phyloP scores from a whole-genome alignment of 2,329 filamentous ascomycete genomes.

The Fusarium clavum region DNA sequence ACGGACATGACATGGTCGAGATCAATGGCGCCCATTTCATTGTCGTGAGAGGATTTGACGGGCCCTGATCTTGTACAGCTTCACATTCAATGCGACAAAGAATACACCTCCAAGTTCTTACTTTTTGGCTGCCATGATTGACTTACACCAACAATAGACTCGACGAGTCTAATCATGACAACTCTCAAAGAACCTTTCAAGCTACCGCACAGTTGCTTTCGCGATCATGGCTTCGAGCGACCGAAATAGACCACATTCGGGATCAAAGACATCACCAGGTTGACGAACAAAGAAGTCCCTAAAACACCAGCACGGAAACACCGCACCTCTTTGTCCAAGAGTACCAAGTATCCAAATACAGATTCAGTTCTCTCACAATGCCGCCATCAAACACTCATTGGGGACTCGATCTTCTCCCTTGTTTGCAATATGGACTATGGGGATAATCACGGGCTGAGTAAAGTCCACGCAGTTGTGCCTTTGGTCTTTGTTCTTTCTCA shows the following conservation, averaged over 20 bases:
- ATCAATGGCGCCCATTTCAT: slow-evolving; percentile 22
- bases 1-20: slow-evolving; percentile 22
- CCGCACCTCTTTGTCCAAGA: slow-evolving; percentile 26
- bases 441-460: neutral
- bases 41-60: neutral
- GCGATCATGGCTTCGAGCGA: slow-evolving; percentile 1
- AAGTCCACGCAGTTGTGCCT: neutral
- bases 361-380: slow-evolving; percentile 30
- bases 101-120: neutral
- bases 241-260: slow-evolving; percentile 20
- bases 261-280: neutral
- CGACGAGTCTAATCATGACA: slow-evolving; percentile 12
- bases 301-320: slow-evolving; percentile 19
- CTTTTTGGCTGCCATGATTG: slow-evolving; percentile 12
- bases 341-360: slow-evolving; percentile 11
- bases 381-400: slow-evolving; percentile 12
- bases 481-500: slow-evolving; percentile 35
- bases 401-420: neutral
- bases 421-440: slow-evolving; percentile 3
- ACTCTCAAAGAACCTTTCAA: slow-evolving; percentile 31
- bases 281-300: slow-evolving; percentile 36
- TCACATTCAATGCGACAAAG: slow-evolving; percentile 27
- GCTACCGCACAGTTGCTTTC: neutral
- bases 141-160: slow-evolving; percentile 35
- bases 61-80: neutral